Conservation (phyloP, 2,329 filamentous ascomycete genomes). For the Pseudocercospora eumusae region DNA sequence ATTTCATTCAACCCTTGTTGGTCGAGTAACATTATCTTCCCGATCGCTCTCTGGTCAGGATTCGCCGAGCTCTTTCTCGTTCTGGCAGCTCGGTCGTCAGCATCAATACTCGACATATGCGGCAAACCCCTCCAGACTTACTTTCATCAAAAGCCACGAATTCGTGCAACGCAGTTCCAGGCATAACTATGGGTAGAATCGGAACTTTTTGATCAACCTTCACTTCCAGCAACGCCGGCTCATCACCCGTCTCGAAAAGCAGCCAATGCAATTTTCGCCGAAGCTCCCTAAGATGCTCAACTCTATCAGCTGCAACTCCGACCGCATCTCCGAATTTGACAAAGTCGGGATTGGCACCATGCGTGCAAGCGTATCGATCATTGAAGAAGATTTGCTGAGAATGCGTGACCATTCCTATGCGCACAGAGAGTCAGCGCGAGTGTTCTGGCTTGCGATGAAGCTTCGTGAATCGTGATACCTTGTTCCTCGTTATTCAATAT, state of each 20-base stretch:
- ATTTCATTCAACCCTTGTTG: background rate
- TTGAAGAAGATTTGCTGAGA: slow-evolving; percentile 98
- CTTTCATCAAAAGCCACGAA: slow-evolving; percentile 51
- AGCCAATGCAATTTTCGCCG: slow-evolving; percentile 67
- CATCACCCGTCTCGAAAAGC: slow-evolving; percentile 53
- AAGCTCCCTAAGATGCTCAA: slow-evolving; percentile 70
- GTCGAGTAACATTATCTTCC: background rate
- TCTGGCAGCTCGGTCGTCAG: background rate
- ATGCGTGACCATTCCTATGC: slow-evolving; percentile 77
- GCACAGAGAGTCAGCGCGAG: background rate
- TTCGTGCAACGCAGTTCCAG: slow-evolving; percentile 81
- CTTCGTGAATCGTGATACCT: slow-evolving; percentile 76
- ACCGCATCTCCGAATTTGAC: slow-evolving; percentile 89
- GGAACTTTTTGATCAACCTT: slow-evolving; percentile 85
- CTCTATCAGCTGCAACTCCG: slow-evolving; percentile 77
- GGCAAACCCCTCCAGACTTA: background rate
- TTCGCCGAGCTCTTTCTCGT: background rate
- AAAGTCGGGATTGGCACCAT: slow-evolving; percentile 90
- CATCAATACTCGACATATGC: background rate
- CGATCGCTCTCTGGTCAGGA: background rate
- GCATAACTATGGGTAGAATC: slow-evolving; percentile 92
- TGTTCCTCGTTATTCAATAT: slow-evolving; percentile 97
- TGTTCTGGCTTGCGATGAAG: no score
- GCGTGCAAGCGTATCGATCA: slow-evolving; percentile 85
- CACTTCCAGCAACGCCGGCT: slow-evolving; percentile 89